A percentile compares a stretch with the other conserved stretches of the same genome.
Evolutionary conservation across 768 basidiomycete genomes (phyloP).

Genomic region (Amyloporia xantha): DNA sequence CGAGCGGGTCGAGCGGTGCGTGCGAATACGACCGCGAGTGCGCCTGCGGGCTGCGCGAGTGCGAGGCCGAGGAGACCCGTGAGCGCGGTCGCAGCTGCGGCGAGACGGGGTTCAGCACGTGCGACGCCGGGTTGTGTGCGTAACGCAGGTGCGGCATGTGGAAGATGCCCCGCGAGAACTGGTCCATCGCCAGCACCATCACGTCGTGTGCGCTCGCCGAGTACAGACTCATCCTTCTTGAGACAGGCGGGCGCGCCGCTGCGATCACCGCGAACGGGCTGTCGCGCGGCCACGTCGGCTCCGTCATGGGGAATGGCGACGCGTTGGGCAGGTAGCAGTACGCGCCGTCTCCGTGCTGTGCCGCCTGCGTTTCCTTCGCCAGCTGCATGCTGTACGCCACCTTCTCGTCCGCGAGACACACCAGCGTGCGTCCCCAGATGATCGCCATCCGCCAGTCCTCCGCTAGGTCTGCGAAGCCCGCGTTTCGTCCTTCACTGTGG

Average conservation of each 20-base stretch:
- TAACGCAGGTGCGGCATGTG: constrained; percentile 56
- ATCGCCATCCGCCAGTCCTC: constrained; percentile 69
- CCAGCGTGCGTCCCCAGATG: constrained; percentile 59
- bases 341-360: not conserved
- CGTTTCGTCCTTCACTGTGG: constrained; percentile 2
- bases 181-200: constrained; percentile 57
- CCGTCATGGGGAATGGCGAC: constrained; percentile 18
- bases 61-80: constrained; percentile 4
- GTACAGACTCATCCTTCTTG: constrained; percentile 40
- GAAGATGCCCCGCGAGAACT: constrained; percentile 63
- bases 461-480: constrained; percentile 9
- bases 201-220: constrained; percentile 42
- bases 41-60: constrained; percentile 3
- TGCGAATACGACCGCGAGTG: constrained; percentile 8
- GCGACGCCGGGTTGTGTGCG: constrained; percentile 16
- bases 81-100: constrained; percentile 6
- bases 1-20: constrained; percentile 1
- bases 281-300: constrained; percentile 44
- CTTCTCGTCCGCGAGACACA: constrained; percentile 50
- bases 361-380: constrained; percentile 8
- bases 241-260: constrained; percentile 41
- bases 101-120: constrained; percentile 7
- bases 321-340: constrained; percentile 9
- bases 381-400: constrained; percentile 11
- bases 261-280: constrained; percentile 48